A percentile compares a stretch with the other conserved stretches of the same genome.
These are phyloP conservation scores for Trypanosoma cruzi DNA, from an alignment of 208 protist species.

Conservation along the genomic window DNA sequence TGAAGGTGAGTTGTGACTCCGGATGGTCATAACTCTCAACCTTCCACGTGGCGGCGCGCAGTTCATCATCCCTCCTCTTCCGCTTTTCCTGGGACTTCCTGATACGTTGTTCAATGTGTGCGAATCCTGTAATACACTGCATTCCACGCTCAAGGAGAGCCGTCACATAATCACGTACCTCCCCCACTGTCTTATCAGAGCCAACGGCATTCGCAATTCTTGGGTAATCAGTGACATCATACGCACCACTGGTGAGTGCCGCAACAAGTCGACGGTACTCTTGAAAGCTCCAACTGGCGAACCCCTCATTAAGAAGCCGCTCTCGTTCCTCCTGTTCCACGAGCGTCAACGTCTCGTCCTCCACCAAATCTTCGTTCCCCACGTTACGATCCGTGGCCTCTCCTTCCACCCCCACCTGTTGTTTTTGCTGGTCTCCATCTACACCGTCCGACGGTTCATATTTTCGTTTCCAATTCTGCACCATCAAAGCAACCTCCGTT, in stretches of 20 bases:
- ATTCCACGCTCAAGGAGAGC: slow-evolving; percentile 78
- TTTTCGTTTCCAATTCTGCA: slow-evolving; percentile 79
- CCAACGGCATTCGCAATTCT: slow-evolving; percentile 37
- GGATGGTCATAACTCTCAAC: slow-evolving; percentile 74
- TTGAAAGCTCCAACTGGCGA: slow-evolving; percentile 58
- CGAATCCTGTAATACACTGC: slow-evolving; percentile 75
- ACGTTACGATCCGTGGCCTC: slow-evolving; percentile 17
- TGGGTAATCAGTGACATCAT: slow-evolving; percentile 70
- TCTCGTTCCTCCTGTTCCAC: slow-evolving; percentile 86
- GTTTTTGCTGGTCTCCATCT: slow-evolving; percentile 2
- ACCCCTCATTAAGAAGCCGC: slow-evolving; percentile 74
- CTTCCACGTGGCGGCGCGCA: slow-evolving; percentile 82
- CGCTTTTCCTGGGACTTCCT: slow-evolving; percentile 43
- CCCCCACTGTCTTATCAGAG: slow-evolving; percentile 59
- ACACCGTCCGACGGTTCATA: slow-evolving; percentile 32
- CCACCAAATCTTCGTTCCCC: slow-evolving; percentile 15
- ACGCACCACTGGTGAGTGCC: slow-evolving; percentile 47
- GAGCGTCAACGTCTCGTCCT: slow-evolving; percentile 60
- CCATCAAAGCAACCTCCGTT: slow-evolving; percentile 75
- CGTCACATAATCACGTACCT: slow-evolving; percentile 82
- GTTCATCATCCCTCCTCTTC: slow-evolving; percentile 40
- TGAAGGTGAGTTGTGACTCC: slow-evolving; percentile 65
- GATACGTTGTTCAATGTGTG: slow-evolving; percentile 57
- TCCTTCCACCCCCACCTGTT: slow-evolving; percentile 12
- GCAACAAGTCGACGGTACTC: slow-evolving; percentile 68